Evolutionary conservation across 2,329 filamentous ascomycete genomes (phyloP).

Genomic region (Ophiognomonia clavigignenti-juglandacearum): DNA sequence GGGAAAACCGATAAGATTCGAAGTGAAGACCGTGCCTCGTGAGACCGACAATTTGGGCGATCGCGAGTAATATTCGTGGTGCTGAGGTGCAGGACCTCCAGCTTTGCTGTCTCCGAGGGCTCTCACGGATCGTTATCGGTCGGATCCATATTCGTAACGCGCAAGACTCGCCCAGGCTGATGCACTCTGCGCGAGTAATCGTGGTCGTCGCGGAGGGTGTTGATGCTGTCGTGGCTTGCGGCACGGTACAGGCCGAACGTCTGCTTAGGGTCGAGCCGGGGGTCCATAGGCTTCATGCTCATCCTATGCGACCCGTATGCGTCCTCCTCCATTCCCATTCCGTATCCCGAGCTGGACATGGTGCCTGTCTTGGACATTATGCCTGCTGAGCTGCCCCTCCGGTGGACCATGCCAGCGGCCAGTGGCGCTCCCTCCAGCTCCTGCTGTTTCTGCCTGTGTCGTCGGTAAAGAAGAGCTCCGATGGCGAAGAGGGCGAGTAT

Average conservation of each 20-base stretch:
- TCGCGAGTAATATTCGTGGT: not conserved
- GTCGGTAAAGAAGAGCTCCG: constrained; percentile 33
- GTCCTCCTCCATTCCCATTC: constrained; percentile 15
- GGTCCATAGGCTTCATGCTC: constrained; percentile 53
- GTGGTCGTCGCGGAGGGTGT: constrained; percentile 59
- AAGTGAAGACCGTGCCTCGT: constrained; percentile 29
- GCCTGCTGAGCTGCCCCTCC: constrained; percentile 47
- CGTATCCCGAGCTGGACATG: constrained; percentile 29
- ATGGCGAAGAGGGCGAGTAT: constrained; percentile 26
- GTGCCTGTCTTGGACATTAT: constrained; percentile 39
- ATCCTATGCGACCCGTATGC: constrained; percentile 23
- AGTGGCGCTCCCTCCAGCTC: constrained; percentile 36
- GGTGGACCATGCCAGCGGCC: constrained; percentile 38
- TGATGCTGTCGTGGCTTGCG: constrained; percentile 57
- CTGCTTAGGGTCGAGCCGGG: constrained; percentile 55
- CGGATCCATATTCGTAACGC: constrained; percentile 59
- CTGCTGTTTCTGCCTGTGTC: constrained; percentile 35
- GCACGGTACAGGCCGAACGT: constrained; percentile 51
- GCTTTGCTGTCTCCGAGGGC: too few relatives aligned
- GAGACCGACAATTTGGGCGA: constrained; percentile 18
- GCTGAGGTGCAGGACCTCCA: not conserved
- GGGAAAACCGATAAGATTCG: constrained; percentile 21
- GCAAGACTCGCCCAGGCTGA: constrained; percentile 47
- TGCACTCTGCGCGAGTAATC: constrained; percentile 60
- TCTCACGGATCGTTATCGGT: constrained; percentile 25